These are phyloP conservation scores for Teunomyces pallodes DNA, from an alignment of 805 yeast species.

Conservation along the genomic window DNA sequence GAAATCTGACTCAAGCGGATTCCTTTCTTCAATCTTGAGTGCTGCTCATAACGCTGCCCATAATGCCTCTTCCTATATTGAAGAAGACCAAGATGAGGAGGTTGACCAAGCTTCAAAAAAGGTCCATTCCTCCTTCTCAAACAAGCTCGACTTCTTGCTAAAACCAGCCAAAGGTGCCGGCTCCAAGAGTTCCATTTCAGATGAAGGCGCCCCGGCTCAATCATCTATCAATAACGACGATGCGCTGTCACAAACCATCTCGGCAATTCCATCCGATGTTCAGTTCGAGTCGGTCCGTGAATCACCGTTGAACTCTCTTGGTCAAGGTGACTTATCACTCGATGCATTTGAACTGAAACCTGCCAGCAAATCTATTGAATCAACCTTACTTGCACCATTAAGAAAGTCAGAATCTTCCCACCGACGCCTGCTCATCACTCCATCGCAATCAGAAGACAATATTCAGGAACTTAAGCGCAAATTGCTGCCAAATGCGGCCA, in stretches of 20 bases:
- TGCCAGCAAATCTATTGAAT: constrained; percentile 4
- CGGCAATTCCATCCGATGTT: constrained; percentile 21
- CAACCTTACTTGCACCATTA: constrained; percentile 3
- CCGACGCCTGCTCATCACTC: constrained; percentile 11
- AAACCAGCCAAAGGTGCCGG: constrained; percentile 16
- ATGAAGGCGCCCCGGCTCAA: not conserved
- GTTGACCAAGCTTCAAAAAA: not conserved
- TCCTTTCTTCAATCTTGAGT: constrained; percentile 42
- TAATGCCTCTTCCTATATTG: constrained; percentile 11
- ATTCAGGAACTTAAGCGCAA: constrained; percentile 10
- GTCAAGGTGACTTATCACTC: constrained; percentile 46
- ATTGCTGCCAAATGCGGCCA: constrained; percentile 18
- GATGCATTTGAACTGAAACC: constrained; percentile 21
- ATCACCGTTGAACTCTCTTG: constrained; percentile 47
- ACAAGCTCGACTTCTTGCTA: constrained; percentile 23
- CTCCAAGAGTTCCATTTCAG: constrained; percentile 8
- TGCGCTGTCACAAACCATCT: not conserved
- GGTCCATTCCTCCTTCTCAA: constrained; percentile 12
- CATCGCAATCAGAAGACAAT: constrained; percentile 19
- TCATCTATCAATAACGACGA: not conserved
- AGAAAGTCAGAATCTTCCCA: constrained; percentile 7
- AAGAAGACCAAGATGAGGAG: constrained; percentile 6
- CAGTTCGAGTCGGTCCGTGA: constrained; percentile 48
- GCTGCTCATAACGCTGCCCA: constrained; percentile 49
- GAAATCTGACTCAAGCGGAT: constrained; percentile 25